phyloP scores from a whole-genome alignment of 2,329 filamentous ascomycete species.

The Blastomyces emzantsi region DNA sequence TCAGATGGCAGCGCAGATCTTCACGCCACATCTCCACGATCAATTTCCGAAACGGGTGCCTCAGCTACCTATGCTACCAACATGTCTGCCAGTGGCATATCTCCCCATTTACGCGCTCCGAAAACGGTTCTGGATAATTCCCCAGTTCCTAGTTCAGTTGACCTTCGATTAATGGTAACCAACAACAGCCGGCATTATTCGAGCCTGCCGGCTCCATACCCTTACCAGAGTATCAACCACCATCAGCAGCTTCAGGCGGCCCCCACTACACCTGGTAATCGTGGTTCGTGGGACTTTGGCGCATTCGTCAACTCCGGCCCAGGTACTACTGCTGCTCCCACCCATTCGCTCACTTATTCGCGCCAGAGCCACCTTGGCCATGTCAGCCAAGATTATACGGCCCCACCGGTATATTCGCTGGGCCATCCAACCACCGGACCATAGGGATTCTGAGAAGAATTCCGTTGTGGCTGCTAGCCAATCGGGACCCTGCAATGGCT shows the following conservation, averaged over 20 bases:
- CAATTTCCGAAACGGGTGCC: slow-evolving; percentile 38
- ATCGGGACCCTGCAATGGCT: background rate
- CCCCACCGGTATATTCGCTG: slow-evolving; percentile 27
- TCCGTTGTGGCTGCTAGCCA: background rate
- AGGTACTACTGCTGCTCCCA: slow-evolving; percentile 21
- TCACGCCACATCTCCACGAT: slow-evolving; percentile 42
- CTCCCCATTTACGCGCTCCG: slow-evolving; percentile 32
- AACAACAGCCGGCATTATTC: slow-evolving; percentile 26
- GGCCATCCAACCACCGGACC: slow-evolving; percentile 22
- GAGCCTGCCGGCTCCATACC: slow-evolving; percentile 24
- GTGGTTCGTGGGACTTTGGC: slow-evolving; percentile 34
- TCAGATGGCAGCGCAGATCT: slow-evolving; percentile 43
- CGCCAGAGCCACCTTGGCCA: slow-evolving; percentile 7
- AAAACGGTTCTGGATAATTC: slow-evolving; percentile 18
- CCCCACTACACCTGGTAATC: slow-evolving; percentile 26
- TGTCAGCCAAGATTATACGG: slow-evolving; percentile 7
- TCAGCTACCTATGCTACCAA: slow-evolving; percentile 37
- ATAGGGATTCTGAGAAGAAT: slow-evolving; percentile 9
- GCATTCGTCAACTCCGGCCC: slow-evolving; percentile 23
- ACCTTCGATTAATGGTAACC: slow-evolving; percentile 32
- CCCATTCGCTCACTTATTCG: slow-evolving; percentile 27
- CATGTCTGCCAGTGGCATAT: slow-evolving; percentile 37
- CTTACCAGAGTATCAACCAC: slow-evolving; percentile 28
- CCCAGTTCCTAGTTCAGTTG: slow-evolving; percentile 25
- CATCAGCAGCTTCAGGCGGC: slow-evolving; percentile 23